Evolutionary conservation across 345 rosid genomes (phyloP), one percentile per base, ranked within the genome.

Genomic region (Eucalyptus erythrocorys): DNA sequence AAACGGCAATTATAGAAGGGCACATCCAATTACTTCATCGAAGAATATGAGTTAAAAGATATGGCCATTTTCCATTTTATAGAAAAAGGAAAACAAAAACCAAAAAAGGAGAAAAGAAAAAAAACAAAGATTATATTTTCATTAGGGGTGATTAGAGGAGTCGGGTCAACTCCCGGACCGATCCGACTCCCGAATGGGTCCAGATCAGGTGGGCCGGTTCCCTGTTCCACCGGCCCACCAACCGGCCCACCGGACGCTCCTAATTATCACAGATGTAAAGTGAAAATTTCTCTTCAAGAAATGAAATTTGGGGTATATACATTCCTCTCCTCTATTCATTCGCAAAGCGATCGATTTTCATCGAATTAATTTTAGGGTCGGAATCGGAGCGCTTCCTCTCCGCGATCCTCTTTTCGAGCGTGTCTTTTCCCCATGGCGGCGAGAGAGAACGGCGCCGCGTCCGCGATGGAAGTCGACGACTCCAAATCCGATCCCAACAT

Each of bases 391-490:
- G 0, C 42, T 17, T 8, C 13, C 0, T 55, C 61, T 4, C 80
- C 3, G 80, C 80, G 80, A 68, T 34, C 80, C 1, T 19, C 79
- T 32, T 17, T 43, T 17, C 80, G 80, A 34, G 43, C 80, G 79
- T 27, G 49, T 37, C 21, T 21, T 11, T 61, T 61, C 68, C 21
- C 82, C 27, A 76, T 76, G 82, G 82, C 66, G 66, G 8, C 61
- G 30, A 76, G 82, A 76, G 82, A 76, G 82, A 40, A 76, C 47
- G 82, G 82, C 47, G 82, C 0, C 81, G 81, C 82, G 24, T 76
- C 94, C 5, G 95, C 93, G 16, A 97, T 97, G 98, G 98, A 96
- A 89, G 91, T 96, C 90, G 99, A 96, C 91, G 95, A 89, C 91
- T 90, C 91, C 42, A 95, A 93, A 87, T 90, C 94, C 45, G 95